A percentile compares a stretch with the other conserved stretches of the same genome.
Conservation (phyloP, 140 eudicot species). For the Erigeron philadelphicus region DNA sequence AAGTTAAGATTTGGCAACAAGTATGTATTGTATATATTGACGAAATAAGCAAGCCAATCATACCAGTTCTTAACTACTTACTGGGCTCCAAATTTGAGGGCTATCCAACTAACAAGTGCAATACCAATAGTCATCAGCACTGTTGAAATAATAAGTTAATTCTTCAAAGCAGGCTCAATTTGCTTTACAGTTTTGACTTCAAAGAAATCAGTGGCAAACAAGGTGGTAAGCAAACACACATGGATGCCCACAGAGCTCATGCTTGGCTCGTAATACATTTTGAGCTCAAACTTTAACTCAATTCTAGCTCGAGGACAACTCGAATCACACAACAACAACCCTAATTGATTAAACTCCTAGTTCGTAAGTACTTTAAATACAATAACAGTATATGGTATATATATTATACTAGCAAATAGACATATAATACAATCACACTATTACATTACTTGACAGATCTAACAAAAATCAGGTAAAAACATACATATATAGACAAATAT, state of each 20-base stretch:
- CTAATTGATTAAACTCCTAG: too few species aligned
- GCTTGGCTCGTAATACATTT: too few species aligned
- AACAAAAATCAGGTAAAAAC: too few species aligned
- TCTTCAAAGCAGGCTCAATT: constrained; percentile 79
- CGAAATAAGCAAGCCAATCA: constrained; percentile 13
- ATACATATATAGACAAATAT: too few species aligned
- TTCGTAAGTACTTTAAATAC: too few species aligned
- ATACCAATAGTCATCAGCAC: constrained; percentile 68
- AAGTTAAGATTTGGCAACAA: constrained; percentile 3
- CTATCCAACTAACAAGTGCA: constrained; percentile 60
- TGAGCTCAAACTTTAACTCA: too few species aligned
- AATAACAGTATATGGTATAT: too few species aligned
- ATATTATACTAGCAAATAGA: too few species aligned
- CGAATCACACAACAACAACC: too few species aligned
- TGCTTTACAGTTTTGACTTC: constrained; percentile 71
- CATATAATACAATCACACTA: too few species aligned
- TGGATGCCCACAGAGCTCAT: constrained; percentile 75
- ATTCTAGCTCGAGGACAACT: too few species aligned
- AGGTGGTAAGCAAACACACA: constrained; percentile 73
- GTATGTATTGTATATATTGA: background rate
- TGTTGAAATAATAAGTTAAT: constrained; percentile 73
- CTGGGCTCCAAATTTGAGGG: constrained; percentile 59
- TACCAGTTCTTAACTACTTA: constrained; percentile 45
- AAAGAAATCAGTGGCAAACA: constrained; percentile 84
- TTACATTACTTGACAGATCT: too few species aligned